Percentiles rank a stretch among this genome's conserved stretches.
These are phyloP conservation scores for Cryptococcus sp. DNA, from an alignment of 1,284 basidiomycete genomes.

Conservation along the genomic window DNA sequence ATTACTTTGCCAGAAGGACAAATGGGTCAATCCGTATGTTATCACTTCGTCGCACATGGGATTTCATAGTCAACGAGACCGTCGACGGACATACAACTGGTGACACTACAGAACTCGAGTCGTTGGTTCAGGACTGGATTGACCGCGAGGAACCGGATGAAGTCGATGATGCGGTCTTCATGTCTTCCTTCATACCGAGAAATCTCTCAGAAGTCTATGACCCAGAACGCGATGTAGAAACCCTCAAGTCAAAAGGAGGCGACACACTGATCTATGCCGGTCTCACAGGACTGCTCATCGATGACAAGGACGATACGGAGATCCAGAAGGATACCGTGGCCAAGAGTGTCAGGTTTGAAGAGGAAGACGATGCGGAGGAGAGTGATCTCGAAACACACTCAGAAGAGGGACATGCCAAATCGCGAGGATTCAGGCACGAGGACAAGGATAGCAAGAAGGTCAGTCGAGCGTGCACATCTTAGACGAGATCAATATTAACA, in stretches of 20 bases:
- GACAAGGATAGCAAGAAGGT: constrained; percentile 90
- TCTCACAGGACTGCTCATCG: constrained; percentile 63
- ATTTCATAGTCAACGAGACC: constrained; percentile 69
- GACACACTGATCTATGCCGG: constrained; percentile 75
- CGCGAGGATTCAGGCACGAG: constrained; percentile 81
- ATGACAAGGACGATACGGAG: constrained; percentile 14
- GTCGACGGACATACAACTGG: constrained; percentile 31
- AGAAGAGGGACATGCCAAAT: constrained; percentile 43
- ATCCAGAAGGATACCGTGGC: constrained; percentile 13
- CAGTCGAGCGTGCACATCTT: constrained; percentile 9
- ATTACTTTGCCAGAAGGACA: constrained; percentile 78
- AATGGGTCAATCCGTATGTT: constrained; percentile 59
- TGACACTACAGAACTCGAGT: constrained; percentile 43
- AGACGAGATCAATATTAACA: neutral
- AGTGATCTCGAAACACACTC: constrained; percentile 5
- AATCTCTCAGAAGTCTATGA: constrained; percentile 86
- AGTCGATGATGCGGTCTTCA: constrained; percentile 76
- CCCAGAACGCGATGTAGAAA: constrained; percentile 80
- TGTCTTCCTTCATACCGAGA: constrained; percentile 86
- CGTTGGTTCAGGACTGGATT: constrained; percentile 55
- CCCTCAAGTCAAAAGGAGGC: constrained; percentile 64
- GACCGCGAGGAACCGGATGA: constrained; percentile 39
- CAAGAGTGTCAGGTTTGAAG: neutral
- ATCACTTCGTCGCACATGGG: constrained; percentile 78
- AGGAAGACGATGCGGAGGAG: neutral